Base-by-base conservation (phyloP, 208 protist species). In the Eutreptiella sp. region DNA sequence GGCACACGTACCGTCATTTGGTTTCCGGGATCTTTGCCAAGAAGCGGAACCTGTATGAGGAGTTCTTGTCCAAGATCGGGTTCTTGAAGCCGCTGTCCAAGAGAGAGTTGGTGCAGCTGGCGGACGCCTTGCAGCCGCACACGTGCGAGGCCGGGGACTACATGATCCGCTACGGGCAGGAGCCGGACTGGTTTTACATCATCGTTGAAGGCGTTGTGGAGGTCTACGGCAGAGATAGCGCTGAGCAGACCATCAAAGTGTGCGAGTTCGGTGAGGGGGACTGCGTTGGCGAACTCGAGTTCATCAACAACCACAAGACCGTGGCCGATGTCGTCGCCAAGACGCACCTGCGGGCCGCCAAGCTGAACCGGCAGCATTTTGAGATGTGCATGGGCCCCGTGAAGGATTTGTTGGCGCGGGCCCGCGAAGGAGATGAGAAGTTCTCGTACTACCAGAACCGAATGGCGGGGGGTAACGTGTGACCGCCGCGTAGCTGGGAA, bases 211-310 rank as follows among this genome's bases (percentile, higher is more conserved):
- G 83, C 28, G 70, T 63, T 1, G 45, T 83, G 4, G 46, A 76
- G 29, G 58, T 64, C 23, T 58, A 46, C 38, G 58, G 58, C 14
- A 7, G 58, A 9, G 23, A 64, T 24, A 50, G 63, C 9, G 28
- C 7, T 50, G 28, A 14, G n/a, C n/a, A 77, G 35, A 65, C 67
- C 14, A 65, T 83, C 11, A 77, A 90, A 42, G 75, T 90, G 38
- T 59, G 83, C 33, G 72, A 74, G 7, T 77, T 87, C 31, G 54
- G 58, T 53, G 60, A 66, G 36, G 81, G 81, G 31, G 71, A 88
- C 65, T 75, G 87, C 7, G 68, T 90, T n/a, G 86, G 86, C 28
- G 83, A 92, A 66, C 57, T 92, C 5, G 83, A 92, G 71, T 92
- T 92, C 52, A 69, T 92, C 54, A 88, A 89, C 58, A 66, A 77